These are phyloP conservation scores for Pochonia chlamydosporia DNA, from an alignment of 2,329 filamentous ascomycete species.

Conservation along the genomic window DNA sequence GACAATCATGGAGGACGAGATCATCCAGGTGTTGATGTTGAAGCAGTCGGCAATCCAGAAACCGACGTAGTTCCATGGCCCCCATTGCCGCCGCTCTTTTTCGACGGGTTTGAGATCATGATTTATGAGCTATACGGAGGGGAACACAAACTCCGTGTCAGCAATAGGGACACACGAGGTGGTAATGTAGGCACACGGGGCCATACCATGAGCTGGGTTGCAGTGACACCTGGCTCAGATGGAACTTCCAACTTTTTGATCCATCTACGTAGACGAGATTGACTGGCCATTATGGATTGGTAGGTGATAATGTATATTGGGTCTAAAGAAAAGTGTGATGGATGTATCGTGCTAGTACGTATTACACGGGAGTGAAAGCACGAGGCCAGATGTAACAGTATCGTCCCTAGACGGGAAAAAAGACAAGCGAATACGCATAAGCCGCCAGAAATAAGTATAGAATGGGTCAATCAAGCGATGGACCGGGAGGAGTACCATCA, in stretches of 20 bases:
- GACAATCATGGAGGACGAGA: constrained; percentile 75
- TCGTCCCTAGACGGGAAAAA: too few relatives aligned
- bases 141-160: not conserved
- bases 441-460: too few relatives aligned
- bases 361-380: too few relatives aligned
- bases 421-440: too few relatives aligned
- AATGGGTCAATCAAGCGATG: too few relatives aligned
- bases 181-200: not conserved
- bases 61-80: constrained; percentile 78
- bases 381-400: too few relatives aligned
- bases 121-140: constrained; percentile 64
- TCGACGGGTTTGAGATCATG: constrained; percentile 78
- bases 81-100: constrained; percentile 74
- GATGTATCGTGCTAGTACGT: too few relatives aligned
- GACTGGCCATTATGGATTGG: not conserved
- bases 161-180: not conserved
- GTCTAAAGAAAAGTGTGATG: too few relatives aligned
- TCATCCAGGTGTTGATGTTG: constrained; percentile 95
- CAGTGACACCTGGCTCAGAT: not conserved
- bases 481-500: too few relatives aligned
- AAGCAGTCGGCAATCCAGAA: constrained; percentile 85
- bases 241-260: not conserved
- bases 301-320: too few relatives aligned
- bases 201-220: not conserved
- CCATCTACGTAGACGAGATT: not conserved